These are phyloP conservation scores for Cinnamomum micranthum DNA, from an alignment of 164 flowering plant species.

Conservation along the genomic window DNA sequence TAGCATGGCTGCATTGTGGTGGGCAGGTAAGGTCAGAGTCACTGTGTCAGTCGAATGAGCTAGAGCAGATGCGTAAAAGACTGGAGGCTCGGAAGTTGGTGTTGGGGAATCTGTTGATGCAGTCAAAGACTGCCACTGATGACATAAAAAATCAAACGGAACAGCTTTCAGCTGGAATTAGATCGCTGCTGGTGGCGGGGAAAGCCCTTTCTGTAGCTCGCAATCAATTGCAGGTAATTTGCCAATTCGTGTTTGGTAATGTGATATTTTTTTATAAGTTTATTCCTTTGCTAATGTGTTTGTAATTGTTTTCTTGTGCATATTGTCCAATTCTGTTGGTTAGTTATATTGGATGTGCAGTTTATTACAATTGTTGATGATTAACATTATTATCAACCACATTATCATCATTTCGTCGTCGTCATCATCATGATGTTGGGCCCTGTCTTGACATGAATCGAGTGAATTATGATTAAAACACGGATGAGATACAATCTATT, in stretches of 20 bases:
- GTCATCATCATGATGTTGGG: no score
- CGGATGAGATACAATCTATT: no score
- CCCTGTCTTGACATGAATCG: no score
- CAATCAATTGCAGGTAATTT: conserved; percentile 62
- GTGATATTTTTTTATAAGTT: not conserved
- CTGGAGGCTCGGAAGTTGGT: conserved; percentile 48
- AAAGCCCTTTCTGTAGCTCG: conserved; percentile 59
- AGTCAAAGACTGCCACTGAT: conserved; percentile 41
- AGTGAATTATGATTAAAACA: no score
- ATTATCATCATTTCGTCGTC: no score
- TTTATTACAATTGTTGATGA: no score
- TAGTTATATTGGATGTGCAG: no score
- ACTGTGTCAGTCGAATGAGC: conserved; percentile 57
- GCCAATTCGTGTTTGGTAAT: not conserved
- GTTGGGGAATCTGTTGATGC: conserved; percentile 48
- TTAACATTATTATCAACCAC: no score
- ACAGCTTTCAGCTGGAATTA: conserved; percentile 44
- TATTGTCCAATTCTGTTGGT: no score
- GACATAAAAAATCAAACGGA: conserved; percentile 58
- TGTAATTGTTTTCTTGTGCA: no score
- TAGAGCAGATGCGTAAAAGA: conserved; percentile 68
- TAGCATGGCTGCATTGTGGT: conserved; percentile 38
- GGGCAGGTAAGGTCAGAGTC: conserved; percentile 68
- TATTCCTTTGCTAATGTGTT: not conserved
- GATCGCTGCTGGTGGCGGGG: conserved; percentile 61